Evolutionary conservation across 768 basidiomycete species (phyloP).

Genomic region (Pulveroboletus sp.): DNA sequence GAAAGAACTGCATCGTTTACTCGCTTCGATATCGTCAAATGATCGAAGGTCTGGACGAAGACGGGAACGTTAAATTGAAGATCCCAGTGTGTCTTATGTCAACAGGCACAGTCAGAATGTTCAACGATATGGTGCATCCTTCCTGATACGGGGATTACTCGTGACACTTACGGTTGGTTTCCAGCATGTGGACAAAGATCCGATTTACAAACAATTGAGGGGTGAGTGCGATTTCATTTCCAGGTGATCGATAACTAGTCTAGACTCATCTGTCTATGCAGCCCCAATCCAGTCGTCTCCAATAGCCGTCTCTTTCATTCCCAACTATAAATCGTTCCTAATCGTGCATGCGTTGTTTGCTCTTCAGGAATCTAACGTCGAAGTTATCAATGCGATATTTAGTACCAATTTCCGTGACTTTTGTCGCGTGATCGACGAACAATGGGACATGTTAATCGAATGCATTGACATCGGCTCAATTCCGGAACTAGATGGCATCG

Average conservation of each 20-base stretch:
- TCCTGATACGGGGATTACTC: neutral
- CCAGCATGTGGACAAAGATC: conserved; percentile 16
- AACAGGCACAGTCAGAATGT: conserved; percentile 22
- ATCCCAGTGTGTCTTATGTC: conserved; percentile 22
- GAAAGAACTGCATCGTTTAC: conserved; percentile 20
- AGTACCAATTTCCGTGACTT: conserved; percentile 20
- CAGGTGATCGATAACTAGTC: too few relatives aligned
- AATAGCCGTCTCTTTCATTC: conserved; percentile 16
- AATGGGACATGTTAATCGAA: conserved; percentile 20
- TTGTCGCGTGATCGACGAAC: conserved; percentile 15
- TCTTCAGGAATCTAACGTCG: conserved; percentile 19
- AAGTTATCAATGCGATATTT: conserved; percentile 23
- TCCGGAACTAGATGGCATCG: conserved; percentile 12
- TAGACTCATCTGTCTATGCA: neutral
- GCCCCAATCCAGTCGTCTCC: conserved; percentile 16
- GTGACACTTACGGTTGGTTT: neutral
- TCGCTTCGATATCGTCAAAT: conserved; percentile 18
- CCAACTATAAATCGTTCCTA: conserved; percentile 20
- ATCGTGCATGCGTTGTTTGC: conserved; percentile 23
- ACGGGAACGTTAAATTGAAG: conserved; percentile 10
- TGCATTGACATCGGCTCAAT: conserved; percentile 16
- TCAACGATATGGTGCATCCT: conserved; percentile 13
- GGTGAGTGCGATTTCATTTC: conserved; percentile 1
- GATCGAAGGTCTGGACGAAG: conserved; percentile 4
- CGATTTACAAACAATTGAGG: conserved; percentile 1